Percentiles rank a stretch among this genome's conserved stretches.
Evolutionary conservation across 2,329 filamentous ascomycete species (phyloP).

Genomic region (Phialophora verrucosa): DNA sequence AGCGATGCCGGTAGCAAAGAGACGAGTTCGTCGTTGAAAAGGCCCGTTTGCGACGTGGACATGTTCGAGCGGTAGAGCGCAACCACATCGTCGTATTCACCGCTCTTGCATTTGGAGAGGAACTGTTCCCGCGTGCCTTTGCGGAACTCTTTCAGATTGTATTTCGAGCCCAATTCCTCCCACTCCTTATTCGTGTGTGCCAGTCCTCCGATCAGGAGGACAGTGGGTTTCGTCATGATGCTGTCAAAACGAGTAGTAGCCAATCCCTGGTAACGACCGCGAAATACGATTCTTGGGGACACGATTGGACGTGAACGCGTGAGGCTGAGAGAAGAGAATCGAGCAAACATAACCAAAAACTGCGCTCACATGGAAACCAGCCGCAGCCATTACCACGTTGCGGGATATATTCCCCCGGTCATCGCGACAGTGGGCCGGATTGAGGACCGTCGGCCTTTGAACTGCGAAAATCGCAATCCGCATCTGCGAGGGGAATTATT

Average conservation of each 20-base stretch:
- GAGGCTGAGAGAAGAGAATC: constrained; percentile 3
- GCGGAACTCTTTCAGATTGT: constrained; percentile 58
- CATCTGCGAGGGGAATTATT: constrained; percentile 1
- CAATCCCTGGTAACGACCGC: not conserved
- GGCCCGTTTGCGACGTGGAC: constrained; percentile 58
- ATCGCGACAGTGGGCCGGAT: not conserved
- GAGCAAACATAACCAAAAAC: constrained; percentile 13
- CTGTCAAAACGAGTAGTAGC: not conserved
- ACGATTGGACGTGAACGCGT: not conserved
- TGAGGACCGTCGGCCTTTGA: constrained; percentile 27
- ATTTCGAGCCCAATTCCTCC: constrained; percentile 49
- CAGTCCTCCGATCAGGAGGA: constrained; percentile 54
- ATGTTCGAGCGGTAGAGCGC: constrained; percentile 65
- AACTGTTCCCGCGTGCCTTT: constrained; percentile 61
- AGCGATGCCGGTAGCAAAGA: constrained; percentile 52
- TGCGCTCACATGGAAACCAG: not conserved
- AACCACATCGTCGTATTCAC: constrained; percentile 61
- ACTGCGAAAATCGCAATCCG: constrained; percentile 13
- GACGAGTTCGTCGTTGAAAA: constrained; percentile 57
- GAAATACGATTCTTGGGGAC: not conserved
- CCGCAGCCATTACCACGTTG: not conserved
- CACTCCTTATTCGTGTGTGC: constrained; percentile 52
- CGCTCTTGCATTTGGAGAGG: constrained; percentile 60
- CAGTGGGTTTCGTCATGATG: constrained; percentile 41
- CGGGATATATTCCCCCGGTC: constrained; percentile 7